Conservation (phyloP, 345 rosid genomes). For the Brassica rapa region DNA sequence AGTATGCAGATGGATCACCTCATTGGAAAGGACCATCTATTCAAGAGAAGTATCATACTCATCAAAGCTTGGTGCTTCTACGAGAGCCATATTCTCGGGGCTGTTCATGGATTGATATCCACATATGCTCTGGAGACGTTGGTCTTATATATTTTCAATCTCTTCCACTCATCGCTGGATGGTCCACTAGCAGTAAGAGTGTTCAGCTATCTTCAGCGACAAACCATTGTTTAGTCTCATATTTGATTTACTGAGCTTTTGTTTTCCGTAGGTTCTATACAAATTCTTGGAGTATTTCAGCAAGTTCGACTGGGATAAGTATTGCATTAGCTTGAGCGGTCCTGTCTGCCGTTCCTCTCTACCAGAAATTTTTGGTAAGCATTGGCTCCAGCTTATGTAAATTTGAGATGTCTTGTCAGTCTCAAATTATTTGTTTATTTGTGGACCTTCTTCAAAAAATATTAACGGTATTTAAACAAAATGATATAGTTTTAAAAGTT, state of each 20-base stretch:
- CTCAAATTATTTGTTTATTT: neutral
- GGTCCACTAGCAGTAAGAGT: conserved; percentile 83
- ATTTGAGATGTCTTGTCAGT: conserved; percentile 1
- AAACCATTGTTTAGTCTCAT: conserved; percentile 9
- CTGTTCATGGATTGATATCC: conserved; percentile 86
- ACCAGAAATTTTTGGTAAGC: conserved; percentile 72
- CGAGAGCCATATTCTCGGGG: conserved; percentile 91
- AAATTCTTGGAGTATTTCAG: conserved; percentile 92
- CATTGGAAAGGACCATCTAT: conserved; percentile 77
- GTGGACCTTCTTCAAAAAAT: no score
- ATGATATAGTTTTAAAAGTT: no score
- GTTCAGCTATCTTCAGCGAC: conserved; percentile 17
- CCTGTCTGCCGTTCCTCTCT: conserved; percentile 63
- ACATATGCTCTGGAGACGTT: conserved; percentile 89
- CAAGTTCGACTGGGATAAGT: conserved; percentile 95
- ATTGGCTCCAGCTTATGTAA: neutral
- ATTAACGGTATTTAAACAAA: no score
- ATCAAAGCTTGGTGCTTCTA: conserved; percentile 94
- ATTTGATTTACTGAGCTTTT: conserved; percentile 11
- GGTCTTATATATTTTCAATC: conserved; percentile 80
- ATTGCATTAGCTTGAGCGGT: conserved; percentile 80
- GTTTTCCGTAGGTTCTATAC: conserved; percentile 58
- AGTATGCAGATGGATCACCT: conserved; percentile 60
- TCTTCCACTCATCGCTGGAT: conserved; percentile 64
- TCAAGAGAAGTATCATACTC: conserved; percentile 81